Evolutionary conservation across 306 rosid genomes (phyloP), one percentile per base, ranked within the genome.

Genomic region (Medicago arabica): DNA sequence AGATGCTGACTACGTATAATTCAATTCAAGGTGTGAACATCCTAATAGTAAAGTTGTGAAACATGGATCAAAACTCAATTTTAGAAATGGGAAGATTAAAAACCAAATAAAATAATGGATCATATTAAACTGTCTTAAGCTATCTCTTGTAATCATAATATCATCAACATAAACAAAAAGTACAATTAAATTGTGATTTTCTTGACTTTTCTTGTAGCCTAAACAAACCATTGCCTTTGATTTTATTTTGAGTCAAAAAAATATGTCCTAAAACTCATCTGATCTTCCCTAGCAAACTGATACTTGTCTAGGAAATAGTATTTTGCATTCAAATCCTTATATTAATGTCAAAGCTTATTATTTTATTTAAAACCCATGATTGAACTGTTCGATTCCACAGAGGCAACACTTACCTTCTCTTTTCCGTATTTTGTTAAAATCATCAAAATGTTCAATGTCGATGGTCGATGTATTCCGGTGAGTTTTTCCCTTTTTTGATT

Each of bases 401-500:
- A 76, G 78, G 10, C 28, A 23, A 1, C 89, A n/a, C 89, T 91
- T 88, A 81, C 85, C 55, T 93, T 97, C 71, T 16, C 82, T 51
- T 89, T 80, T 67, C 96, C 98, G 0, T 88, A 83, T 84, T 93
- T 93, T 46, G 88, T 93, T 81, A 85, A 88, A 91, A 88, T 84
- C 84, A 93, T 93, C 91, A 91, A 93, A 87, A 88, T 88, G 86
- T 93, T 91, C 90, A 93, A 93, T 63, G 85, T 90, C 83, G 79
- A 90, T 74, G 98, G 98, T 74, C 89, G 97, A 78, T 91, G 83
- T 76, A 87, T 95, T 70, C 85, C 91, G 97, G 98, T 93, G 85
- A 78, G 98, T 85, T 76, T 17, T 64, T 79, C 72, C 69, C 61
- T 83, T 75, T 58, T 61, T 70, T 39, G 59, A 40, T 77, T 46